These are phyloP conservation scores for Apodospora peruviana DNA, from an alignment of 495 filamentous ascomycete species.

Conservation along the genomic window DNA sequence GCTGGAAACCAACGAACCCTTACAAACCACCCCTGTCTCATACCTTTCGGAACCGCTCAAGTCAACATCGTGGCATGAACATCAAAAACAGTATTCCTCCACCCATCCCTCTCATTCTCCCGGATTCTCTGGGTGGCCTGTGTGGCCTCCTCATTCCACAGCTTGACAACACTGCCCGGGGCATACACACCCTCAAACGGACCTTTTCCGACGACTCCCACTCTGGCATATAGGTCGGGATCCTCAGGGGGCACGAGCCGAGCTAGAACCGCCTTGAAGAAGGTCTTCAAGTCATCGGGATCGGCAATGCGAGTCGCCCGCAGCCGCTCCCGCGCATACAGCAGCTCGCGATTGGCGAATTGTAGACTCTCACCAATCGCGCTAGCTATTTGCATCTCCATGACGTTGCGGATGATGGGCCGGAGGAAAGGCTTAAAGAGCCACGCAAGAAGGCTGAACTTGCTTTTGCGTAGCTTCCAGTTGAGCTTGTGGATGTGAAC, in stretches of 20 bases:
- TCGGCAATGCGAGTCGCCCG: slow-evolving; percentile 78
- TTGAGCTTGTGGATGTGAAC: slow-evolving; percentile 83
- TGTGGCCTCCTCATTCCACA: slow-evolving; percentile 76
- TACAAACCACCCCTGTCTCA: too few relatives aligned
- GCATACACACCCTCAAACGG: slow-evolving; percentile 82
- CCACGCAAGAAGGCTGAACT: slow-evolving; percentile 73
- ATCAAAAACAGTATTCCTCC: slow-evolving; percentile 86
- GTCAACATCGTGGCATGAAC: slow-evolving; percentile 36
- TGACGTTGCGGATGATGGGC: slow-evolving; percentile 67
- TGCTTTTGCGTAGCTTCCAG: slow-evolving; percentile 68
- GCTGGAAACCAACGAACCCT: too few relatives aligned
- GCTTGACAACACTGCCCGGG: slow-evolving; percentile 78
- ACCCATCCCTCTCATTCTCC: slow-evolving; percentile 62
- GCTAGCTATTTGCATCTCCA: slow-evolving; percentile 73
- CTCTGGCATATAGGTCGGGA: slow-evolving; percentile 63
- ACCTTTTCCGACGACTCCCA: slow-evolving; percentile 61
- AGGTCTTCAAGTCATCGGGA: slow-evolving; percentile 72
- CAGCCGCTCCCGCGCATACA: slow-evolving; percentile 81
- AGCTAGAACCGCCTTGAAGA: slow-evolving; percentile 74
- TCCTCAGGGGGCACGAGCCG: slow-evolving; percentile 63
- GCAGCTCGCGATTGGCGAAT: slow-evolving; percentile 72
- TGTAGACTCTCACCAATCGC: slow-evolving; percentile 64
- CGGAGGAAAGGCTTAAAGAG: slow-evolving; percentile 79
- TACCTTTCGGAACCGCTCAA: too few relatives aligned
- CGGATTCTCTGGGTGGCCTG: slow-evolving; percentile 56